These are phyloP conservation scores for Leishmania guyanensis DNA, from an alignment of 208 protist genomes.

Conservation along the genomic window DNA sequence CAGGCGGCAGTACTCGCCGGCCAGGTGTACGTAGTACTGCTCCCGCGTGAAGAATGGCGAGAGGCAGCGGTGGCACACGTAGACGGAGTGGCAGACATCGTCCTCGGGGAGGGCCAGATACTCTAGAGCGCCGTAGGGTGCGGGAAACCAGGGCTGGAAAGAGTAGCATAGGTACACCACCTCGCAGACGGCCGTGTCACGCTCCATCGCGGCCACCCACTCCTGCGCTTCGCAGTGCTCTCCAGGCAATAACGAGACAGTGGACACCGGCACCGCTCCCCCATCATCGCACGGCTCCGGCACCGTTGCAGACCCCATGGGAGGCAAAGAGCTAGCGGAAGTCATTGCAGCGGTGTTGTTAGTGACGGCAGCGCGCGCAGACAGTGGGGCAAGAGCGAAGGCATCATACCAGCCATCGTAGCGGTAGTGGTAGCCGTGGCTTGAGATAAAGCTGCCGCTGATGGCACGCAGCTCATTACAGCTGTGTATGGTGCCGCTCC, in stretches of 20 bases:
- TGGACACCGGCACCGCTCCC: neutral
- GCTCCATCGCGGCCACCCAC: slow-evolving; percentile 61
- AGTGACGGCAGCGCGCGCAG: neutral
- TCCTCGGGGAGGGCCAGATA: slow-evolving; percentile 57
- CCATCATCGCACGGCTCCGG: neutral
- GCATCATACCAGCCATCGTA: slow-evolving; percentile 78
- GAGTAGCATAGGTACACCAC: slow-evolving; percentile 69
- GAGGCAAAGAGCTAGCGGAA: neutral
- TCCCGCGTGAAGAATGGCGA: slow-evolving; percentile 58
- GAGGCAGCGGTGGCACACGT: slow-evolving; percentile 73
- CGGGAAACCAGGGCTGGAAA: slow-evolving; percentile 64
- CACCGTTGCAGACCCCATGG: neutral
- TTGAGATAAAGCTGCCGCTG: slow-evolving; percentile 37
- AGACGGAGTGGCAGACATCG: slow-evolving; percentile 69
- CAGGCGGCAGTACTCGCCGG: slow-evolving; percentile 48
- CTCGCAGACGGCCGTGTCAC: slow-evolving; percentile 62
- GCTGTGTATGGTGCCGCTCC: slow-evolving; percentile 30
- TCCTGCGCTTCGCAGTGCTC: slow-evolving; percentile 24
- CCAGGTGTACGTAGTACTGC: slow-evolving; percentile 50
- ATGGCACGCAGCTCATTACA: slow-evolving; percentile 33
- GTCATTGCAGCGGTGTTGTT: neutral
- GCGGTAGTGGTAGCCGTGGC: slow-evolving; percentile 64
- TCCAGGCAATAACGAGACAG: neutral
- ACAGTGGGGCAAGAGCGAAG: slow-evolving; percentile 1
- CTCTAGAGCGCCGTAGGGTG: slow-evolving; percentile 48